Evolutionary conservation across 2,329 filamentous ascomycete species (phyloP).

Genomic region (Calonectria ilicicola): DNA sequence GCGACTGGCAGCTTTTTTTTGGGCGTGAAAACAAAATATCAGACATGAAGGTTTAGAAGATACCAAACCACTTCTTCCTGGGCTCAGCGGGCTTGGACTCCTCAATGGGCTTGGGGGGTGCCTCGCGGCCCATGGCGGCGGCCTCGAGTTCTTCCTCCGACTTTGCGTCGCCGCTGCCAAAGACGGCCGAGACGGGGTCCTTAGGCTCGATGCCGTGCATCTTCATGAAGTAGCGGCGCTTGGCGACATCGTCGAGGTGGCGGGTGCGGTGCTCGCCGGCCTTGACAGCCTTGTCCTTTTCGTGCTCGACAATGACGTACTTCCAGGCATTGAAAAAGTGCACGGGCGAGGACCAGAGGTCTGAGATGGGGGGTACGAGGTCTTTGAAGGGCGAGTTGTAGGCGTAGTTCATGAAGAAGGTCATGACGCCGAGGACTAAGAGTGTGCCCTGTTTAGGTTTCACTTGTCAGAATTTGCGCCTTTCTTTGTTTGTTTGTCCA

Average conservation of each 20-base stretch:
- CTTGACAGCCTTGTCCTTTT: constrained; percentile 75
- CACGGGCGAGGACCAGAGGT: constrained; percentile 78
- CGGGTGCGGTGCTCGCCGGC: constrained; percentile 79
- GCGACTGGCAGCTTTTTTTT: not conserved
- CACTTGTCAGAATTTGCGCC: too few species aligned
- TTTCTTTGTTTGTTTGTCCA: not conserved
- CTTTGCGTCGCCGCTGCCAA: constrained; percentile 51
- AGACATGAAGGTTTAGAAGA: constrained; percentile 72
- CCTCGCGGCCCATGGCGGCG: constrained; percentile 50
- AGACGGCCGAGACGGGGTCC: constrained; percentile 63
- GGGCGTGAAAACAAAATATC: too few species aligned
- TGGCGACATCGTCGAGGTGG: constrained; percentile 86
- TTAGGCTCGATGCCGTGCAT: constrained; percentile 83
- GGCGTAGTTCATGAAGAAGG: constrained; percentile 84
- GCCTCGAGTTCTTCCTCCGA: constrained; percentile 52
- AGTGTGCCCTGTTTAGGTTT: constrained; percentile 74
- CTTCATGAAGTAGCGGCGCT: constrained; percentile 86
- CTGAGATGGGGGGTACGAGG: constrained; percentile 78
- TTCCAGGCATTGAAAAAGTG: constrained; percentile 73
- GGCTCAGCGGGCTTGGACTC: constrained; percentile 43
- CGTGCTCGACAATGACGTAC: constrained; percentile 82
- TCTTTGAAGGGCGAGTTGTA: constrained; percentile 83
- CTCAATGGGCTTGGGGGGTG: constrained; percentile 42
- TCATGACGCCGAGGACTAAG: constrained; percentile 75
- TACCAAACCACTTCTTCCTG: constrained; percentile 85